Base-by-base conservation (phyloP, 257 asterid genomes). In the Primulina tabacum region DNA sequence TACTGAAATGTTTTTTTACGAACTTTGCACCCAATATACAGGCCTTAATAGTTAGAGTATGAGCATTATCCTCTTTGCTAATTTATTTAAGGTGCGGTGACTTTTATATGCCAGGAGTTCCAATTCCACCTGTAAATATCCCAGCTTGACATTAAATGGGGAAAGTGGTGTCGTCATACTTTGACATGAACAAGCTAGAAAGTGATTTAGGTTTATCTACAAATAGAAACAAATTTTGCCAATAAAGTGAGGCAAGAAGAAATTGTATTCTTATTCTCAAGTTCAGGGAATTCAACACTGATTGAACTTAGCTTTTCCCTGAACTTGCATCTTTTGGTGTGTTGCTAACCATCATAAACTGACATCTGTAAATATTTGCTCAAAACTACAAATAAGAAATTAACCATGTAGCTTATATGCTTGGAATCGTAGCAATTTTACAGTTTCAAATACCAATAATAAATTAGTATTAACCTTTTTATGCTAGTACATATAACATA, bases 101-200 rank as follows among this genome's bases (percentile, higher is more conserved):
- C 20, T 61, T 28, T 62, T 73, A 58, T 60, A 3, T 61, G 59
- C 57, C 33, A 62, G 70, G 26, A 40, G 71, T 57, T 47, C 32
- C 8, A 17, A 10, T 58, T 65, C 18, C 11, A 56, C 18, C 47
- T 52, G 20, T 20, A 26, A 37, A 57, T 21, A 11, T 38, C 56
- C 67, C 62, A 35, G 29, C 58, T 14, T 43, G 20, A 16, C 63
- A 40, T 17, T 53, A 28, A 21, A 26, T 26, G 35, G 56, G 35
- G 64, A 35, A 52, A 57, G 47, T 59, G 56, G 56, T 50, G 56
- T 50, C 5, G 56, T 50, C 56, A 66, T 58, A 24, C 32, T 47
- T 18, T 30, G 4, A 64, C 53, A 40, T 33, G 10, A 14, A 53
- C 52, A 33, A 63, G 20, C 67, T 63, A 17, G 72, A 68, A 30